Evolutionary conservation across 2,329 filamentous ascomycete species (phyloP).

Genomic region (Fusarium metavorans): DNA sequence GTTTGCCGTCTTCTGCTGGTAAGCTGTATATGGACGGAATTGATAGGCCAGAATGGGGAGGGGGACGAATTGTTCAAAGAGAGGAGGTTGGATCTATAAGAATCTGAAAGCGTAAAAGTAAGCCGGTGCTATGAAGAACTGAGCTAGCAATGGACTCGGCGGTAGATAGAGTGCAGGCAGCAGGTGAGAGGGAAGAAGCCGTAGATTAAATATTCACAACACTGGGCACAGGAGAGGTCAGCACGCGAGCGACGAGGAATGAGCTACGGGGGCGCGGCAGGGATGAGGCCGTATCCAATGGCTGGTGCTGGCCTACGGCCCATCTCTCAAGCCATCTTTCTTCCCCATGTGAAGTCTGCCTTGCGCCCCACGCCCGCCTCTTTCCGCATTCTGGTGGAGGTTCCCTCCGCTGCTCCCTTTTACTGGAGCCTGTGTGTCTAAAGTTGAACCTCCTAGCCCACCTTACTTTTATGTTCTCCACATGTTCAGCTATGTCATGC

Average conservation of each 20-base stretch:
- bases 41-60: constrained; percentile 10
- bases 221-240: constrained; percentile 8
- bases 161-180: constrained; percentile 36
- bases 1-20: constrained; percentile 17
- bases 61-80: constrained; percentile 4
- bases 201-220: constrained; percentile 46
- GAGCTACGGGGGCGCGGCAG: constrained; percentile 1
- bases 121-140: constrained; percentile 12
- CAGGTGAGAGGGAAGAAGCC: constrained; percentile 44
- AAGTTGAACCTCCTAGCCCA: neutral
- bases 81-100: constrained; percentile 17
- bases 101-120: constrained; percentile 7
- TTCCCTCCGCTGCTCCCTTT: neutral
- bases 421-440: neutral
- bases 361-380: neutral
- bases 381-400: neutral
- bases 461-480: too few relatives aligned
- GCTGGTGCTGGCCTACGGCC: neutral
- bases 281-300: constrained; percentile 7
- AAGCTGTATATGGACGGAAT: constrained; percentile 18
- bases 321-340: neutral
- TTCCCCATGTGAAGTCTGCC: neutral
- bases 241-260: constrained; percentile 29
- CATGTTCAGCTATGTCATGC: too few relatives aligned
- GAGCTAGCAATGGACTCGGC: constrained; percentile 30